Conservation (phyloP, 208 protist species). For the Wallacemonas sp. region DNA sequence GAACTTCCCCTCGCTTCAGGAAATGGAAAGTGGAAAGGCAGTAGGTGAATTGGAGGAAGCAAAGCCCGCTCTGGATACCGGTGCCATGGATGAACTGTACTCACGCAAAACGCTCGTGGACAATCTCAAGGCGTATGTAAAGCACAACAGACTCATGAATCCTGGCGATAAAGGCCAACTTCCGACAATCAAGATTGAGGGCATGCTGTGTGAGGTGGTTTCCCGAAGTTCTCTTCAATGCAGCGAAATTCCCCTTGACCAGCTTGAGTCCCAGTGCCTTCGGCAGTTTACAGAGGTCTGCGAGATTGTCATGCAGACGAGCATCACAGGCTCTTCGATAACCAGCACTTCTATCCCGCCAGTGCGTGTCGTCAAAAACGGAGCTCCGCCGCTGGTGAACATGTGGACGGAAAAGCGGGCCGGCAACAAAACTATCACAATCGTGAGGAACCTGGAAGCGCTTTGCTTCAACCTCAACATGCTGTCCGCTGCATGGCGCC, state of each 20-base stretch:
- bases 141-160: slow-evolving; percentile 25
- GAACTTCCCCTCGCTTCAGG: slow-evolving; percentile 10
- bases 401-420: slow-evolving; percentile 47
- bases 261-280: slow-evolving; percentile 31
- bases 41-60: slow-evolving; percentile 11
- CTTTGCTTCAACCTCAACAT: slow-evolving; percentile 58
- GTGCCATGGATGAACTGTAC: slow-evolving; percentile 34
- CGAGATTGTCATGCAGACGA: slow-evolving; percentile 58
- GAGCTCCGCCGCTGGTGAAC: slow-evolving; percentile 32
- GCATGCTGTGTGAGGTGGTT: slow-evolving; percentile 21
- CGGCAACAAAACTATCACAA: slow-evolving; percentile 56
- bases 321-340: slow-evolving; percentile 19
- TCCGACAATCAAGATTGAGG: slow-evolving; percentile 44
- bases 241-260: slow-evolving; percentile 26
- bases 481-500: slow-evolving; percentile 46
- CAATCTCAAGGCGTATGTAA: slow-evolving; percentile 55
- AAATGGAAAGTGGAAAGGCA: not conserved
- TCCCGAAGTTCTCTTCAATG: slow-evolving; percentile 13
- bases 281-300: slow-evolving; percentile 39
- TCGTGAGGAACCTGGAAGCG: slow-evolving; percentile 52
- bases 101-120: slow-evolving; percentile 38
- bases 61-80: not conserved
- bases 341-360: slow-evolving; percentile 29
- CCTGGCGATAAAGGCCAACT: slow-evolving; percentile 11
- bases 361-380: slow-evolving; percentile 34